These are phyloP conservation scores for Gossypium herbaceum DNA, from an alignment of 345 rosid species.

Conservation along the genomic window DNA sequence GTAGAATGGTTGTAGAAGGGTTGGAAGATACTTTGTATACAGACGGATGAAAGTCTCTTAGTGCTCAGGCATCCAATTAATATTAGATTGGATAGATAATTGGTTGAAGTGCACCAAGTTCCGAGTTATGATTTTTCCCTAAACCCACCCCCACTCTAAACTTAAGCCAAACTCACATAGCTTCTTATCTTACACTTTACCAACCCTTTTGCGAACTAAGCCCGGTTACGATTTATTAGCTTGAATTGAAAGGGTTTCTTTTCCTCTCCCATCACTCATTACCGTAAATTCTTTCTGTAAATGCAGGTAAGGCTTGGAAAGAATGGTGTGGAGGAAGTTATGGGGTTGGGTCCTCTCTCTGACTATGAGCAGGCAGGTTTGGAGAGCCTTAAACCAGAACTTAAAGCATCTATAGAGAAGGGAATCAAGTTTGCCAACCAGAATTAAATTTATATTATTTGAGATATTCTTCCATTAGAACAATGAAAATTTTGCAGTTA, in stretches of 20 bases:
- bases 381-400: constrained; percentile 66
- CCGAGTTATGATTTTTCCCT: not conserved
- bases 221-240: not conserved
- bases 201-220: not conserved
- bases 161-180: not conserved
- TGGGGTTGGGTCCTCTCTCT: constrained; percentile 70
- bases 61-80: too few species aligned
- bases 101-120: not conserved
- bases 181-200: not conserved
- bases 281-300: not conserved
- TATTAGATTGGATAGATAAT: too few species aligned
- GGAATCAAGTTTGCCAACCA: constrained; percentile 68
- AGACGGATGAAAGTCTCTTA: too few species aligned
- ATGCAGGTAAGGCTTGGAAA: constrained; percentile 76
- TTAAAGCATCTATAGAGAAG: constrained; percentile 64
- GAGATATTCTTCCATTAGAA: constrained; percentile 6
- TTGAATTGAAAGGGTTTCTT: not conserved
- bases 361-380: constrained; percentile 67
- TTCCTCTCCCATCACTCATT: not conserved
- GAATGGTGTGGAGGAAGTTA: constrained; percentile 75
- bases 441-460: not conserved
- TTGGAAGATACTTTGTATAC: too few species aligned
- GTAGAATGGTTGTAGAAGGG: too few species aligned
- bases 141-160: not conserved
- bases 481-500: constrained; percentile 22